Evolutionary conservation across 2,329 filamentous ascomycete genomes (phyloP).

Genomic region (Hortaea werneckii): DNA sequence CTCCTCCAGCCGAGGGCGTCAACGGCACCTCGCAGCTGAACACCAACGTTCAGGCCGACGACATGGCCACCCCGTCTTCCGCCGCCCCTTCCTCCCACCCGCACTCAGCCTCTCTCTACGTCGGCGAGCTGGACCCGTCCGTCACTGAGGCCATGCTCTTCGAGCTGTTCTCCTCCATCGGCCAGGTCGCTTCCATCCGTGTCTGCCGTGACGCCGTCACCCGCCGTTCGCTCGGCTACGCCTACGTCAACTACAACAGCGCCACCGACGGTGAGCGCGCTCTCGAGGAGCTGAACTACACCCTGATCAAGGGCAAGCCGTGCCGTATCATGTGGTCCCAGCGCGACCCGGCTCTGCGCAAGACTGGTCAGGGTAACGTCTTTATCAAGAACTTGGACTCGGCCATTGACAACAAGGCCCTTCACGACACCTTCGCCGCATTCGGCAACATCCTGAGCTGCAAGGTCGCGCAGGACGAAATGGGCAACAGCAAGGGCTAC

Average conservation of each 20-base stretch:
- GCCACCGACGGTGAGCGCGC: constrained; percentile 94
- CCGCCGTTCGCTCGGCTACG: constrained; percentile 95
- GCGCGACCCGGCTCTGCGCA: constrained; percentile 95
- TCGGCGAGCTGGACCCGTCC: constrained; percentile 93
- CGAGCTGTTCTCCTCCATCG: constrained; percentile 99
- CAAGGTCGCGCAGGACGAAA: constrained; percentile 98
- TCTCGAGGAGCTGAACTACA: constrained; percentile 99
- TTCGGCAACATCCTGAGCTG: constrained; percentile 99
- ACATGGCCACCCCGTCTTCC: constrained; percentile 61
- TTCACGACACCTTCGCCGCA: constrained; percentile 97
- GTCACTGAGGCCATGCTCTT: constrained; percentile 99
- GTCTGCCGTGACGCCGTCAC: constrained; percentile 99
- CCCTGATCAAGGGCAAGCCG: constrained; percentile 93
- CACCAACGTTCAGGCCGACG: constrained; percentile 58
- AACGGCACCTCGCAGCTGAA: constrained; percentile 52
- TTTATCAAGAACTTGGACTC: constrained; percentile 99
- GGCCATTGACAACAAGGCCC: constrained; percentile 99
- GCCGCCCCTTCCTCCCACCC: constrained; percentile 58
- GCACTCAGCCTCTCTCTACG: constrained; percentile 96
- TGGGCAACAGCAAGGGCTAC: constrained; percentile 94
- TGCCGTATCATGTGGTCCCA: constrained; percentile 99
- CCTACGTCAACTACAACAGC: constrained; percentile 99
- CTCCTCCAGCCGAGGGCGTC: constrained; percentile 54
- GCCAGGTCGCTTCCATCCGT: constrained; percentile 96
- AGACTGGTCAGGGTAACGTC: constrained; percentile 98